These are phyloP conservation scores for Arthrinium puccinioides DNA, from an alignment of 2,329 filamentous ascomycete genomes.

Conservation along the genomic window DNA sequence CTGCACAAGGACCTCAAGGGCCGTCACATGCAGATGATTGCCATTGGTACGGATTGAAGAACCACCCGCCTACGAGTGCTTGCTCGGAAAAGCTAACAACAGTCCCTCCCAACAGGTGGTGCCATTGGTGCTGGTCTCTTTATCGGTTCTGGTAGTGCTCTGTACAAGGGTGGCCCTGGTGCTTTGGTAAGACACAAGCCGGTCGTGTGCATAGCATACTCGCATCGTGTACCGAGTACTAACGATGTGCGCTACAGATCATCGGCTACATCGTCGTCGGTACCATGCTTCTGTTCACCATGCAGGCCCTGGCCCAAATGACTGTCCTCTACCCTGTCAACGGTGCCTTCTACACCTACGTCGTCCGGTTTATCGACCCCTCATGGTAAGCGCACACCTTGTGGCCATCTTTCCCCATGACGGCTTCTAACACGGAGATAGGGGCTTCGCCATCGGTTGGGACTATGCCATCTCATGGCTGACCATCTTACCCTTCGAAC, in stretches of 20 bases:
- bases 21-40: conserved; percentile 40
- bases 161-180: conserved; percentile 54
- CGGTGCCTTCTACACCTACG: conserved; percentile 56
- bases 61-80: too few species aligned
- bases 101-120: conserved; percentile 22
- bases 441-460: conserved; percentile 47
- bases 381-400: conserved; percentile 39
- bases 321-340: conserved; percentile 54
- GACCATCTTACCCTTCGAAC: conserved; percentile 44
- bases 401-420: too few species aligned
- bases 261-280: conserved; percentile 50
- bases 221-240: neutral
- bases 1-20: conserved; percentile 27
- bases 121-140: conserved; percentile 55
- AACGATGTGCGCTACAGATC: conserved; percentile 13
- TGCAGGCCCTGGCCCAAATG: conserved; percentile 53
- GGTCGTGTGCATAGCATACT: neutral
- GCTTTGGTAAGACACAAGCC: conserved; percentile 23
- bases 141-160: conserved; percentile 56
- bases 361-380: conserved; percentile 54
- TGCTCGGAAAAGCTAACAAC: neutral
- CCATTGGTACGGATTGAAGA: conserved; percentile 31
- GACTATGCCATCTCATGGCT: conserved; percentile 44
- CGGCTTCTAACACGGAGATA: too few species aligned
- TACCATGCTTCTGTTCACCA: conserved; percentile 49